These are phyloP conservation scores for Dactylellina cionopaga DNA, from an alignment of 2,329 filamentous ascomycete species.

Conservation along the genomic window DNA sequence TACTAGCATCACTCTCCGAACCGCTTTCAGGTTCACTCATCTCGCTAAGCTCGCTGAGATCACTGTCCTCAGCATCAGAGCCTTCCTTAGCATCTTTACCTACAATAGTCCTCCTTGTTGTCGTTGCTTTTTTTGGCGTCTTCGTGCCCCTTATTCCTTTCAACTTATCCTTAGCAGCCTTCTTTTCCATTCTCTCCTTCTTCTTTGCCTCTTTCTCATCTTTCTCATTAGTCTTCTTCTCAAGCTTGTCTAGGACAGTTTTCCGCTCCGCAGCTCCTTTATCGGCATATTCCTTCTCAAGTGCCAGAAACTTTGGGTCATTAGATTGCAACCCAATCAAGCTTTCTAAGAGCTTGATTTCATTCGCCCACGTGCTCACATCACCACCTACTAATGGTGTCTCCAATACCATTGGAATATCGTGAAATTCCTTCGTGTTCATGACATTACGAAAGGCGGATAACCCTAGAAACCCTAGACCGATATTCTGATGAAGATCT, in stretches of 20 bases:
- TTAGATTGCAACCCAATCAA: conserved; percentile 84
- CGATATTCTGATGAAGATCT: conserved; percentile 95
- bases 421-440: conserved; percentile 79
- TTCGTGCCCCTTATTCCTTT: conserved; percentile 27
- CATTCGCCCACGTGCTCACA: conserved; percentile 82
- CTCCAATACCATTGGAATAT: conserved; percentile 90
- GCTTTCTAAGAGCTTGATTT: conserved; percentile 93
- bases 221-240: conserved; percentile 66
- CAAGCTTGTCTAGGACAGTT: conserved; percentile 80
- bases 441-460: conserved; percentile 90
- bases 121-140: conserved; percentile 5
- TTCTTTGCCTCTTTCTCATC: conserved; percentile 45
- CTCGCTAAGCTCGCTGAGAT: conserved; percentile 24
- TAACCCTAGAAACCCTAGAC: conserved; percentile 90
- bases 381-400: conserved; percentile 85
- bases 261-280: conserved; percentile 76
- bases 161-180: conserved; percentile 24
- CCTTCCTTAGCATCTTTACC: background rate
- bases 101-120: background rate
- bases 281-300: conserved; percentile 73
- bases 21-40: conserved; percentile 19
- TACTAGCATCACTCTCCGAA: conserved; percentile 21
- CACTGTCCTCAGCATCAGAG: conserved; percentile 2
- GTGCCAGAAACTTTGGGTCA: conserved; percentile 70
- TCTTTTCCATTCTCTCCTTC: conserved; percentile 32